A percentile compares a stretch with the other conserved stretches of the same genome.
phyloP scores from a whole-genome alignment of 768 basidiomycete genomes.

The Kwoniella shandongensis region DNA sequence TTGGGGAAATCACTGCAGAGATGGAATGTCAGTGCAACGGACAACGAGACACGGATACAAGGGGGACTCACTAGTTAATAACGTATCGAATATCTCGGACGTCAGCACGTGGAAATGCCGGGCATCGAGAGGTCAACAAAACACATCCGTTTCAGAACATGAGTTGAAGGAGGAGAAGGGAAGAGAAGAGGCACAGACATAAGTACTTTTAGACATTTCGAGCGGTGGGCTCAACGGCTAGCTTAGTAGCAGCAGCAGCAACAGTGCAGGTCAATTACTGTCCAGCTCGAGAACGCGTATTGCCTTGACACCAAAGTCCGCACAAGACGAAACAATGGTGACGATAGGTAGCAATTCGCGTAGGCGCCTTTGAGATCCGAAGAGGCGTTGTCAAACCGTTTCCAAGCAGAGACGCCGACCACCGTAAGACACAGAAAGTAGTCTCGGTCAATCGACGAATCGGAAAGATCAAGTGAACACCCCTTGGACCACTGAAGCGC shows the following conservation, averaged over 20 bases:
- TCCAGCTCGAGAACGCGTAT: conserved; percentile 21
- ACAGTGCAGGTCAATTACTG: conserved; percentile 21
- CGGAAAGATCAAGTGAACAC: conserved; percentile 12
- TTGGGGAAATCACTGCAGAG: conserved; percentile 85
- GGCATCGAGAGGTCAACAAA: conserved; percentile 14
- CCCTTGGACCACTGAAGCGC: conserved; percentile 25
- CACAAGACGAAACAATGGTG: conserved; percentile 4
- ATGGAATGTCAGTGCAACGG: neutral
- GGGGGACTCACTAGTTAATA: conserved; percentile 21
- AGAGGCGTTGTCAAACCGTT: conserved; percentile 8
- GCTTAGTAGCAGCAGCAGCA: conserved; percentile 1
- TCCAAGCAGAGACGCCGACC: conserved; percentile 13
- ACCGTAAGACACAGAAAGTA: conserved; percentile 1
- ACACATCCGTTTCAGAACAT: conserved; percentile 7
- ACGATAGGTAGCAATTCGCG: conserved; percentile 18
- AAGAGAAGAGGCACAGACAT: conserved; percentile 20
- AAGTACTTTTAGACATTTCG: conserved; percentile 9
- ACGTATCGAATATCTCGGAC: conserved; percentile 24
- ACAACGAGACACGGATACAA: conserved; percentile 8
- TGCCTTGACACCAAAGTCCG: conserved; percentile 11
- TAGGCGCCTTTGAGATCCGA: conserved; percentile 24
- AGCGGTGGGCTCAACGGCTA: conserved; percentile 12
- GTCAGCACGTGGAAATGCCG: conserved; percentile 17
- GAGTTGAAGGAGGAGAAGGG: conserved; percentile 1
- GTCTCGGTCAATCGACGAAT: conserved; percentile 10